These are phyloP conservation scores for Ustilago hordei DNA, from an alignment of 1,284 basidiomycete genomes.

Conservation along the genomic window DNA sequence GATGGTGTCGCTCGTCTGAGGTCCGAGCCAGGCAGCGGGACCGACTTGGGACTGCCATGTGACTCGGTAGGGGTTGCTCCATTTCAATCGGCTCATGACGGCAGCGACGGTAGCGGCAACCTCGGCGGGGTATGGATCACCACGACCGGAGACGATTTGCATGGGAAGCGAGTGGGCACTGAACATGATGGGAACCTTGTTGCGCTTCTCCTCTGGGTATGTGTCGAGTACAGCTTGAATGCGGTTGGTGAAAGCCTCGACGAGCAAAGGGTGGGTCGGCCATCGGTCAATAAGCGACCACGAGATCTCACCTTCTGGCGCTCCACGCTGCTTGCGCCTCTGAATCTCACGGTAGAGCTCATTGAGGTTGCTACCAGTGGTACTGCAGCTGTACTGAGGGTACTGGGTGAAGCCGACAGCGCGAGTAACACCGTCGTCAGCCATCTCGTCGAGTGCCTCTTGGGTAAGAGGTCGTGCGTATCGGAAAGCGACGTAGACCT, in stretches of 20 bases:
- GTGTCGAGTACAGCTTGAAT: conserved; percentile 84
- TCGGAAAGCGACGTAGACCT: conserved; percentile 79
- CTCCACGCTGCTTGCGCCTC: conserved; percentile 68
- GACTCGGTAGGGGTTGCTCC: conserved; percentile 77
- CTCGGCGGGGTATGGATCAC: conserved; percentile 95
- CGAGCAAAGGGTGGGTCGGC: conserved; percentile 92
- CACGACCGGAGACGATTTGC: conserved; percentile 74
- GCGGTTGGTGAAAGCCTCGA: conserved; percentile 92
- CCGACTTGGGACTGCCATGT: conserved; percentile 99
- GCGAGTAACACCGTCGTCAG: conserved; percentile 87
- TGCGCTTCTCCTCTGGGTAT: conserved; percentile 78
- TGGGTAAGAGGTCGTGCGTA: conserved; percentile 89
- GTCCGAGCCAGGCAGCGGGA: conserved; percentile 97
- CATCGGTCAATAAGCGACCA: conserved; percentile 99
- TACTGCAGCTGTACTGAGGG: conserved; percentile 98
- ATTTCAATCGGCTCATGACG: conserved; percentile 66
- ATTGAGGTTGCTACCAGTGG: conserved; percentile 95
- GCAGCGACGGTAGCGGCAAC: conserved; percentile 83
- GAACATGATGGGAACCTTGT: conserved; percentile 87
- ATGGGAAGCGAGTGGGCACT: conserved; percentile 98
- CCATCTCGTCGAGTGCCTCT: conserved; percentile 85
- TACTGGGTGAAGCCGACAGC: conserved; percentile 98
- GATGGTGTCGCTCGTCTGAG: conserved; percentile 90
- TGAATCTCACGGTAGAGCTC: conserved; percentile 80
- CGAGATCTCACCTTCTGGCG: conserved; percentile 75